A percentile compares a stretch with the other conserved stretches of the same genome.
Conservation (phyloP, 2,329 filamentous ascomycete genomes). For the Fusarium robinianum region DNA sequence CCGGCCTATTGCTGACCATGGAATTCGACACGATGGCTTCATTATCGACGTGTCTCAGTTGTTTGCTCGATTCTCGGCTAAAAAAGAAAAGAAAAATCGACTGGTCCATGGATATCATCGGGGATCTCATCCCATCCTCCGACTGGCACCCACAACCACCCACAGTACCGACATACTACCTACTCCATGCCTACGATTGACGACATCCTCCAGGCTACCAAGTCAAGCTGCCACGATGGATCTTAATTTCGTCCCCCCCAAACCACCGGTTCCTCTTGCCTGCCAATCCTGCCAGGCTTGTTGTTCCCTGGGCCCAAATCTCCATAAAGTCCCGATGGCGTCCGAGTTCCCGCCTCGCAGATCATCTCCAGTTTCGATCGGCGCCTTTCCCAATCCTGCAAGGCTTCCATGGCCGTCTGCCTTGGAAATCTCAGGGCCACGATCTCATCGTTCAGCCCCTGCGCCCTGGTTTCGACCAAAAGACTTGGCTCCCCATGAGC, state of each 20-base stretch:
- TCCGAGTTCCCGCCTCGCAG: conserved; percentile 30
- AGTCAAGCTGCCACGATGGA: conserved; percentile 16
- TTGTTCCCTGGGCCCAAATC: conserved; percentile 24
- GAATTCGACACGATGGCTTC: neutral
- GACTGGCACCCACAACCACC: neutral
- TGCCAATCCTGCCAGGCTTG: too few relatives aligned
- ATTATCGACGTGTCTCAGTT: neutral
- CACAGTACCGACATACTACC: neutral
- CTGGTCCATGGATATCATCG: conserved; percentile 2
- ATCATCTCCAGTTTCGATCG: conserved; percentile 42
- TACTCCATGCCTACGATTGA: conserved; percentile 1
- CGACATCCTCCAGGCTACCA: conserved; percentile 9
- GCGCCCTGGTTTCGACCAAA: conserved; percentile 17
- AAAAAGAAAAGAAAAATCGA: neutral
- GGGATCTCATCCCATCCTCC: conserved; percentile 4
- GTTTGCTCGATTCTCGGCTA: neutral
- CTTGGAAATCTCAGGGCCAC: conserved; percentile 23
- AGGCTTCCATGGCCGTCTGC: conserved; percentile 30
- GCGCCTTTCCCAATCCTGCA: conserved; percentile 36
- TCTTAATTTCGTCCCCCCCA: conserved; percentile 18
- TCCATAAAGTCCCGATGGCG: conserved; percentile 23
- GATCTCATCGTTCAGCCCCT: conserved; percentile 31
- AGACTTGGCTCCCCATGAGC: conserved; percentile 10
- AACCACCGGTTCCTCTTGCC: conserved; percentile 20
- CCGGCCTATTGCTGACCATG: conserved; percentile 2